Evolutionary conservation across 2,329 filamentous ascomycete species (phyloP), one percentile per base, ranked within the genome.

Genomic region (Diaporthe vaccinii): DNA sequence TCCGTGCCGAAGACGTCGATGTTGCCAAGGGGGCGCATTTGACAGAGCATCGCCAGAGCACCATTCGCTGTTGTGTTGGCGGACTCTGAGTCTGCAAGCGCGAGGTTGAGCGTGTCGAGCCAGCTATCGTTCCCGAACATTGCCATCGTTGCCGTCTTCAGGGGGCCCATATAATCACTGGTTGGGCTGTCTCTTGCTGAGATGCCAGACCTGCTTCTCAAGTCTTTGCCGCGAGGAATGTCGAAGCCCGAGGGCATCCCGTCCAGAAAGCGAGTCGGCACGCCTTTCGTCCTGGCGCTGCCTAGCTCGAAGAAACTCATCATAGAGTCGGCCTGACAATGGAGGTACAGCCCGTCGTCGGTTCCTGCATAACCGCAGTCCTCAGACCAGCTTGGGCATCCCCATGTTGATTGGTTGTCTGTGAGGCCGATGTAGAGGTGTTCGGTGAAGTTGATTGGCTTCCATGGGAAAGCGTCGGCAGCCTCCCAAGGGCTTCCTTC

Each of bases 111-210:
- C 34, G 25, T 12, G 36, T 62, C 44, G 34, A 72, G 22, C 74
- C 74, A 75, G 28, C 46, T 73, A 10, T 62, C 68, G 12, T 73
- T 55, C 2, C 74, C 74, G 31, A 75, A 75, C 51, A 75, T 58
- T 34, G 74, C 74, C 74, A 65, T 44, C 5, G 74, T 41, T 34
- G 68, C 71, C 22, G 59, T 46, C 69, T 73, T 75, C 7, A 75
- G 31, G 7, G 68, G 69, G 4, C 74, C 74, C 0, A 14, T 4
- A 25, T 22, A 69, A 14, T 25, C n/a, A 4, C 15, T 14, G 4
- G 22, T 2, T n/a, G 8, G 25, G 20, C 4, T 20, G 25, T 15
- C 20, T 31, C 2, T 10, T 36, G 22, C 2, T 14, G 46, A 20
- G 3, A 14, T 14, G 44, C 9, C 28, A 25, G 12, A 53, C 31